Conservation (phyloP, 257 asterid genomes). For the Euphrasia confusa region DNA sequence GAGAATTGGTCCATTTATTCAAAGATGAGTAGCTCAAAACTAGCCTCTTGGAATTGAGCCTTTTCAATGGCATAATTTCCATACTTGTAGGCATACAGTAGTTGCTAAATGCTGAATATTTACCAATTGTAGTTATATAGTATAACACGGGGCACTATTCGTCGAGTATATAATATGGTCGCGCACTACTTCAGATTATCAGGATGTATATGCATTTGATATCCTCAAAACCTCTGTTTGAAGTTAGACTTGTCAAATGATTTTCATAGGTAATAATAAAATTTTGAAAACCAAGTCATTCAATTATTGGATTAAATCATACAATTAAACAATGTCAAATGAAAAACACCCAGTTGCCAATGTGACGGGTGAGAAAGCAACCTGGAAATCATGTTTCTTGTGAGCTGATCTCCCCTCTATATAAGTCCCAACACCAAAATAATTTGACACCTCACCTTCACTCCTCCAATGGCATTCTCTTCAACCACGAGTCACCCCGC, state of each 20-base stretch:
- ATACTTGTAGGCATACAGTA: constrained; percentile 8
- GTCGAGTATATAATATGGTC: background rate
- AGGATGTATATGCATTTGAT: background rate
- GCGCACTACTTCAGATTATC: background rate
- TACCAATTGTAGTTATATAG: background rate
- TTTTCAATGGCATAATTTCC: background rate
- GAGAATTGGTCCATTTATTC: background rate
- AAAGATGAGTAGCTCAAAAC: constrained; percentile 17
- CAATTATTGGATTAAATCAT: too few species aligned
- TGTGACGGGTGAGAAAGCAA: too few species aligned
- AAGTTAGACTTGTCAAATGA: background rate
- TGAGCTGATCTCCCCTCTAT: too few species aligned
- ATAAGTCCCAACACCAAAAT: too few species aligned
- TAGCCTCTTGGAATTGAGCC: background rate
- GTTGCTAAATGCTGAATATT: background rate
- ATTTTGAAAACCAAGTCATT: too few species aligned
- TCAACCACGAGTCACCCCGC: too few species aligned
- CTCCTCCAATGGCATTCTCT: too few species aligned
- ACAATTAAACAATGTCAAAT: too few species aligned
- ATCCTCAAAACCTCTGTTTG: background rate
- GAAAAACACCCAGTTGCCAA: too few species aligned
- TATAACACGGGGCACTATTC: background rate
- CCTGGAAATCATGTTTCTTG: too few species aligned
- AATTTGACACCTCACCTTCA: too few species aligned
- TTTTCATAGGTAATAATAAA: background rate